A percentile compares a stretch with the other conserved stretches of the same genome.
Evolutionary conservation across 202 grass and related monocot genomes (phyloP).

Genomic region (Bolboschoenoplectus hybrid): DNA sequence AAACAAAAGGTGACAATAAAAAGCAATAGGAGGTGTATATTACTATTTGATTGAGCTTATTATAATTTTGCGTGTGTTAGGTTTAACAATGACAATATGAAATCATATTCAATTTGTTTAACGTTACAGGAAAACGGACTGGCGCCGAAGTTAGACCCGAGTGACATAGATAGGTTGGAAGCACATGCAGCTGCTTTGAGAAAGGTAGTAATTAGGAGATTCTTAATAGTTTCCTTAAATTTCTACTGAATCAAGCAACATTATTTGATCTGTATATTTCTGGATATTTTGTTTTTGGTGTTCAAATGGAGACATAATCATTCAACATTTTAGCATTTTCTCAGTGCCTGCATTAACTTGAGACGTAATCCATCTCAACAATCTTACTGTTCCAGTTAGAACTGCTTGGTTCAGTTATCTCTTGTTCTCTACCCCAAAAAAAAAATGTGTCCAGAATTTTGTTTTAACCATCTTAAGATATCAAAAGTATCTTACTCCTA

Average conservation of each 20-base stretch:
- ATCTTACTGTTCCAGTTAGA: background rate
- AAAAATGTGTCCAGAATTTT: background rate
- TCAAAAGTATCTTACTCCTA: background rate
- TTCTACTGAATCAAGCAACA: background rate
- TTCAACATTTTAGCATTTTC: background rate
- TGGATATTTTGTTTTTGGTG: slow-evolving; percentile 17
- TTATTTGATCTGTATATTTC: slow-evolving; percentile 26
- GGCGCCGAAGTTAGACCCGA: slow-evolving; percentile 42
- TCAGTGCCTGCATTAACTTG: background rate
- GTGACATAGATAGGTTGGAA: slow-evolving; percentile 72
- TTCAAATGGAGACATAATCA: background rate
- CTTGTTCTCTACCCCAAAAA: background rate
- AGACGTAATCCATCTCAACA: background rate
- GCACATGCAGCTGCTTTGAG: slow-evolving; percentile 66
- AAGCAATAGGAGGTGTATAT: background rate
- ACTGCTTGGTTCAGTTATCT: background rate
- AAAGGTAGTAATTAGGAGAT: slow-evolving; percentile 56
- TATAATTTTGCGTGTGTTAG: background rate
- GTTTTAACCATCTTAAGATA: background rate
- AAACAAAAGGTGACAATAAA: background rate
- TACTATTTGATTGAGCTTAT: background rate
- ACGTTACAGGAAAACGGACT: slow-evolving; percentile 10
- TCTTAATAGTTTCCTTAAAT: background rate
- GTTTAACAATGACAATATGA: slow-evolving; percentile 1
- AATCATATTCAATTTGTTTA: background rate